A percentile compares a stretch with the other conserved stretches of the same genome.
phyloP scores from a whole-genome alignment of 352 stramenopile genomes.

The Aphanomyces cochlioides region DNA sequence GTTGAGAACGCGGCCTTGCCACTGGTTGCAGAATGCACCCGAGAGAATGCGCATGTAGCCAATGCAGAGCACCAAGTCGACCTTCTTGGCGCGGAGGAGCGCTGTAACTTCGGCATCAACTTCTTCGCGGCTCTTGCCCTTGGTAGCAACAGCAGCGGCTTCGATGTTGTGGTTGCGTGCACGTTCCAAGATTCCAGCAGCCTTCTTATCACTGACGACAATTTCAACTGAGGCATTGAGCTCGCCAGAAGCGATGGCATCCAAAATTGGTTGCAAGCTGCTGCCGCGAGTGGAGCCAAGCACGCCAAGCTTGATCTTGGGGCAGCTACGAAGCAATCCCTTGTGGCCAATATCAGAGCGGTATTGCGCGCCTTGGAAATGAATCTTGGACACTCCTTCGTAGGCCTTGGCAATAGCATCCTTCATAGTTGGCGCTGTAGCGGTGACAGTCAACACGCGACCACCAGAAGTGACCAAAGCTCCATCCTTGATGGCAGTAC shows the following conservation, averaged over 20 bases:
- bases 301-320: conserved; percentile 89
- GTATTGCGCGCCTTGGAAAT: conserved; percentile 92
- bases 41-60: conserved; percentile 99
- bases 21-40: conserved; percentile 92
- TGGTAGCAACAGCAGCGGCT: conserved; percentile 54
- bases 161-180: conserved; percentile 78
- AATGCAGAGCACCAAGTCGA: conserved; percentile 97
- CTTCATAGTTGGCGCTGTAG: conserved; percentile 85
- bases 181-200: conserved; percentile 93
- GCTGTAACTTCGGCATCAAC: conserved; percentile 95
- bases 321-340: conserved; percentile 84
- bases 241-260: conserved; percentile 84
- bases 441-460: conserved; percentile 96
- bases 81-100: conserved; percentile 87
- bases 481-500: conserved; percentile 80
- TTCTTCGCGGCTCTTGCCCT: conserved; percentile 84
- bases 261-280: conserved; percentile 94
- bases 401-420: conserved; percentile 91
- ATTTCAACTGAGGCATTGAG: conserved; percentile 95
- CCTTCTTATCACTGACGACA: conserved; percentile 94
- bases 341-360: conserved; percentile 97
- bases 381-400: conserved; percentile 78
- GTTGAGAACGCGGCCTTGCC: conserved; percentile 96
- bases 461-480: conserved; percentile 92
- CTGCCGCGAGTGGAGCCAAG: conserved; percentile 95